Base-by-base conservation (phyloP, 345 rosid genomes). In the Jatropha curcas region DNA sequence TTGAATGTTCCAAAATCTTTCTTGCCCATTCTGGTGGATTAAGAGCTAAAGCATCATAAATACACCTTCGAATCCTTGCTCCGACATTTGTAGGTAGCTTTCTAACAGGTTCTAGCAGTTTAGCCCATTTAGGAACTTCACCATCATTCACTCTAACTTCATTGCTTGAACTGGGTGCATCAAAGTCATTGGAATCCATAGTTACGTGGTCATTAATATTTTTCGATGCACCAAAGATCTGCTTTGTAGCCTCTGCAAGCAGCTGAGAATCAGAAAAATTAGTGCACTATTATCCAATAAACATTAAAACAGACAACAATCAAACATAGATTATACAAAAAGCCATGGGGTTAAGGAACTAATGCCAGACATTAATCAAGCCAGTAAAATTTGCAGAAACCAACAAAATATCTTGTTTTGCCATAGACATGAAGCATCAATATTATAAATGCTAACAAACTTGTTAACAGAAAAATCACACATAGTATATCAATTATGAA, bases 41-140 rank as follows among this genome's bases (percentile, higher is more conserved):
- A 61, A 24, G 74, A 5, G 41, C 77, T 30, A 82, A 67, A 27
- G 85, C 85, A 25, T 79, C 80, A 70, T 79, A 65, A 17, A 82
- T 41, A 73, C 82, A 56, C 63, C 71, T 76, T 35, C 82, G 74
- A 60, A 82, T 82, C 66, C 82, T 73, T 16, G 85, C 82, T 27
- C 85, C 85, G 24, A 79, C 82, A 73, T 82, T 82, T 66, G 85
- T 82, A 4, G 85, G 82, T 31, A 82, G 76, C 76, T 76, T 79
- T 76, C 80, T 76, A 13, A 76, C 82, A 25, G 80, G 82, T 68
- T 79, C 78, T 30, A 79, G 80, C 48, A 48, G 76, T 67, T 46
- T 77, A 0, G 81, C 85, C 85, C 82, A 82, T 52, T 76, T 73
- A 59, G 85, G 85, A 72, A 79, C 71, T 72, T 77, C 76, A 31